phyloP scores from a whole-genome alignment of 192 early-diverging fungal genomes.

The Chytriomyces sp. region DNA sequence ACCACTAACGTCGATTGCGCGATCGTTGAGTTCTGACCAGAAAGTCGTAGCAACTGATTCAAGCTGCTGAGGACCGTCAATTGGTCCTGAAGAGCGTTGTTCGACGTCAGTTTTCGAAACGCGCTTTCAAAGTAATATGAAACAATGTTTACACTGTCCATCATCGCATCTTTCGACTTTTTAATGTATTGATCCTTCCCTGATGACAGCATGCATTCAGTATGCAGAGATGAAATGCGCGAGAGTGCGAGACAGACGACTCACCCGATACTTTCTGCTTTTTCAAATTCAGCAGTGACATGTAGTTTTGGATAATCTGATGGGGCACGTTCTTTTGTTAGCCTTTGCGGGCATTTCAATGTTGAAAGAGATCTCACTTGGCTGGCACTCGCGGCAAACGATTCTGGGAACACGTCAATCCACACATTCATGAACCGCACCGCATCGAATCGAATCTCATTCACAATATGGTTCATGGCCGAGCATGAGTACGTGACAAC shows the following conservation, averaged over 20 bases:
- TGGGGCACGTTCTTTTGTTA: background rate
- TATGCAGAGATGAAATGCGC: background rate
- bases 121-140: background rate
- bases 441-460: conserved; percentile 26
- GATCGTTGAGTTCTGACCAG: background rate
- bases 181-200: conserved; percentile 21
- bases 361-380: background rate
- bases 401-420: conserved; percentile 14
- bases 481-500: conserved; percentile 25
- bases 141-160: conserved; percentile 21
- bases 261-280: conserved; percentile 21
- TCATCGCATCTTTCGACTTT: conserved; percentile 16
- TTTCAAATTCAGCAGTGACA: conserved; percentile 14
- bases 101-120: background rate
- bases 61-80: conserved; percentile 8
- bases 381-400: background rate
- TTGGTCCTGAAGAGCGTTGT: background rate
- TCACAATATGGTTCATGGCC: conserved; percentile 28
- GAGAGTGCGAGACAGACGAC: background rate
- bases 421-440: conserved; percentile 19
- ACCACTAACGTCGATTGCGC: background rate
- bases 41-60: background rate
- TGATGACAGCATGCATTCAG: conserved; percentile 5
- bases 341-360: background rate
- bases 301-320: conserved; percentile 26